These are phyloP conservation scores for Acacia acuminata DNA, from an alignment of 306 rosid species.

Conservation along the genomic window DNA sequence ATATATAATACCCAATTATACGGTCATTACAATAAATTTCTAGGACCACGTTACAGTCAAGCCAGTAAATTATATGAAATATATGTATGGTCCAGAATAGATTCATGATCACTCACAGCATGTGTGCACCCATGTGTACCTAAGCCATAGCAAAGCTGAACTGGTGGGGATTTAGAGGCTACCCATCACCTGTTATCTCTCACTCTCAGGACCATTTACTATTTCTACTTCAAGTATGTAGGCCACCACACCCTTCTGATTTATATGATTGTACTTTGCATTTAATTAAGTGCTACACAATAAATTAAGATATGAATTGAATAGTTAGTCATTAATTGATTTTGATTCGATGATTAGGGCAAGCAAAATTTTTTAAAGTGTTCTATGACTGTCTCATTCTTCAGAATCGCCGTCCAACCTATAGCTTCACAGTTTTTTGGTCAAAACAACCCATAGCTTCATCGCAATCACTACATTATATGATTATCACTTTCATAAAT, in stretches of 20 bases:
- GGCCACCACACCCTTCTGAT: not conserved
- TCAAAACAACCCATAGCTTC: constrained; percentile 15
- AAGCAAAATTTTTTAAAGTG: not conserved
- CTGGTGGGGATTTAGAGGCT: constrained; percentile 31
- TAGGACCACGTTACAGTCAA: constrained; percentile 53
- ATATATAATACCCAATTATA: constrained; percentile 47
- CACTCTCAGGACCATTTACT: constrained; percentile 64
- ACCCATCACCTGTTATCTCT: constrained; percentile 41
- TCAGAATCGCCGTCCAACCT: constrained; percentile 20
- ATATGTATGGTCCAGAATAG: constrained; percentile 48
- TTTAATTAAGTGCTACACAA: not conserved
- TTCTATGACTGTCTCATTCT: constrained; percentile 37
- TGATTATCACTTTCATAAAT: constrained; percentile 25
- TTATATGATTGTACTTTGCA: not conserved
- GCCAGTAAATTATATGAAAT: constrained; percentile 24
- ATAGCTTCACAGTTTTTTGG: not conserved
- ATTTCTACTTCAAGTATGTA: constrained; percentile 3
- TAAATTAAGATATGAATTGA: not conserved
- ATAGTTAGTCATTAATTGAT: not conserved
- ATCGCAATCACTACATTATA: constrained; percentile 36
- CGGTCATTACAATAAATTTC: constrained; percentile 53
- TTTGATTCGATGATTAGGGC: not conserved
- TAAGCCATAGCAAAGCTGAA: constrained; percentile 33
- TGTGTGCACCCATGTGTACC: constrained; percentile 39
- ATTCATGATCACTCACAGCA: constrained; percentile 32